These are phyloP conservation scores for Mallotus repandus DNA, from an alignment of 441 rosid species.

Conservation along the genomic window DNA sequence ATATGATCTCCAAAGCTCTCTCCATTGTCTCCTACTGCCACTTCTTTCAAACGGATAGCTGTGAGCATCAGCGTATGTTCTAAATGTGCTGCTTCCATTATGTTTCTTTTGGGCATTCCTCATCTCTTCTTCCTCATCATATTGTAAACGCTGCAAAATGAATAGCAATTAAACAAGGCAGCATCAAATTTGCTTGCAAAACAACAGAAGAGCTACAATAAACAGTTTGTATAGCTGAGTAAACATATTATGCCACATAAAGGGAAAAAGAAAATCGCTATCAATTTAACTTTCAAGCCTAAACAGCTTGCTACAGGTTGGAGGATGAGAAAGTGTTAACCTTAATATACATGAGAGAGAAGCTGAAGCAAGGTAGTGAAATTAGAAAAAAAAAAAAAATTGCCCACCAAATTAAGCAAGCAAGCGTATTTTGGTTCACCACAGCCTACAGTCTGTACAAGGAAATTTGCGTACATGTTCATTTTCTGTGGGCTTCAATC, in stretches of 20 bases:
- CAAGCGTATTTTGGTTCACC: not conserved
- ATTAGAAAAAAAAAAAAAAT: too few relatives aligned
- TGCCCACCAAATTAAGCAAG: not conserved
- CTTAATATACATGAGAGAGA: not conserved
- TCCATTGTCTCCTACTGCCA: conserved; percentile 56
- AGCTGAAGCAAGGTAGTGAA: not conserved
- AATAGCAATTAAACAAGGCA: not conserved
- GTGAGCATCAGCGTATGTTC: conserved; percentile 46
- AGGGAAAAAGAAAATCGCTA: not conserved
- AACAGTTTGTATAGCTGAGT: not conserved
- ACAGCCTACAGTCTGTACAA: not conserved
- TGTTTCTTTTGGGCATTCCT: conserved; percentile 62
- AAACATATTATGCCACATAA: not conserved
- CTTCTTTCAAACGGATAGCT: conserved; percentile 53
- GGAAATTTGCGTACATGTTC: not conserved
- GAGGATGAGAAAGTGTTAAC: not conserved
- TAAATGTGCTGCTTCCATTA: conserved; percentile 49
- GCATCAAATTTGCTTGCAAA: not conserved
- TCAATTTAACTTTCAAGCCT: not conserved
- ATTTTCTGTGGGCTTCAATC: not conserved
- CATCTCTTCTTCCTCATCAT: conserved; percentile 86
- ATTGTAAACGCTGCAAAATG: conserved; percentile 61
- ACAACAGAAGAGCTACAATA: not conserved
- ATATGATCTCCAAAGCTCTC: conserved; percentile 59
- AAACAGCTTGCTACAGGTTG: not conserved